Evolutionary conservation across 176 grass and related monocot genomes (phyloP).

Genomic region (Eleusine coracana): DNA sequence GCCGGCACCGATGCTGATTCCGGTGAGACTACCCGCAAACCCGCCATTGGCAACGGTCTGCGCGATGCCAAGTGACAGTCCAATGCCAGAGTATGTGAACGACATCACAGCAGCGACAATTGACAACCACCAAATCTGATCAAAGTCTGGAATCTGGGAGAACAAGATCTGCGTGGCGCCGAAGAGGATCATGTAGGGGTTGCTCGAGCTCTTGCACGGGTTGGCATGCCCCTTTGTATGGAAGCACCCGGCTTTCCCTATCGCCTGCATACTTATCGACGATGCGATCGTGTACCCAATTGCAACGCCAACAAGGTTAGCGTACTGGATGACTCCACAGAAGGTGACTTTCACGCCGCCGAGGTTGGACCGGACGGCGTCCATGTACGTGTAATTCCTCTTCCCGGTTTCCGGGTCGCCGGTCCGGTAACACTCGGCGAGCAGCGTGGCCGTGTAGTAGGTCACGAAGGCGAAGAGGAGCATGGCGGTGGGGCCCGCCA

Average conservation of each 20-base stretch:
- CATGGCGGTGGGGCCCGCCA: slow-evolving; percentile 57
- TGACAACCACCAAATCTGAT: slow-evolving; percentile 73
- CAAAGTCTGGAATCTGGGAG: slow-evolving; percentile 59
- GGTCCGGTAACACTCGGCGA: slow-evolving; percentile 65
- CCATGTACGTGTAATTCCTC: slow-evolving; percentile 70
- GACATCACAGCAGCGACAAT: slow-evolving; percentile 68
- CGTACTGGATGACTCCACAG: slow-evolving; percentile 54
- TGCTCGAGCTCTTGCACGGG: slow-evolving; percentile 48
- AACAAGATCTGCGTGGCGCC: slow-evolving; percentile 44
- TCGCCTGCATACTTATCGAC: slow-evolving; percentile 60
- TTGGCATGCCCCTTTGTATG: slow-evolving; percentile 31
- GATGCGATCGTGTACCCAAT: slow-evolving; percentile 59
- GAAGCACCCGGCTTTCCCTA: slow-evolving; percentile 41
- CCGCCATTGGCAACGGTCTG: slow-evolving; percentile 19
- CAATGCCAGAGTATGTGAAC: slow-evolving; percentile 56
- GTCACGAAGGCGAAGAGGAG: slow-evolving; percentile 51
- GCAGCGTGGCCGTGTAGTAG: slow-evolving; percentile 61
- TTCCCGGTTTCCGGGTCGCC: slow-evolving; percentile 40
- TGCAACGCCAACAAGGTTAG: slow-evolving; percentile 56
- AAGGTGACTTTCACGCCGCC: slow-evolving; percentile 46
- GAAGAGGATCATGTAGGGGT: slow-evolving; percentile 54
- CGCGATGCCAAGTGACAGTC: slow-evolving; percentile 46
- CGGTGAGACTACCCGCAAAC: neutral
- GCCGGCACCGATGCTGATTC: neutral
- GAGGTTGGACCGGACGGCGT: slow-evolving; percentile 59